phyloP scores from a whole-genome alignment of 805 yeast species.

The Kazachstania africana region DNA sequence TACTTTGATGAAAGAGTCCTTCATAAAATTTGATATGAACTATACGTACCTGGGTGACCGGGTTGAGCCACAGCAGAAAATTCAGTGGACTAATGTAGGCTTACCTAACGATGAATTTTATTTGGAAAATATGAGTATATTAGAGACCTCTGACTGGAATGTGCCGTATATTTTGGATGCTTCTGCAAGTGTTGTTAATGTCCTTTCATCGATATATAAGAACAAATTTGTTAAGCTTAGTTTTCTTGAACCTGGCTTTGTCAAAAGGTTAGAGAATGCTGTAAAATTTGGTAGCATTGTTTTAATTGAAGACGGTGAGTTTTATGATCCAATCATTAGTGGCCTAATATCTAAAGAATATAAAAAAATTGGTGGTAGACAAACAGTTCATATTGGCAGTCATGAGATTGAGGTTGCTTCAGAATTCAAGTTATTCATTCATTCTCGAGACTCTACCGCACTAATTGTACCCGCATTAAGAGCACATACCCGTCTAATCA shows the following conservation, averaged over 20 bases:
- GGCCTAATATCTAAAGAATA: slow-evolving; percentile 52
- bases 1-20: slow-evolving; percentile 23
- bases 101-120: slow-evolving; percentile 48
- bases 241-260: slow-evolving; percentile 55
- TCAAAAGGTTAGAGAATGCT: slow-evolving; percentile 65
- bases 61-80: slow-evolving; percentile 29
- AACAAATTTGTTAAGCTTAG: slow-evolving; percentile 45
- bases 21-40: slow-evolving; percentile 31
- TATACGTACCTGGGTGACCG: slow-evolving; percentile 29
- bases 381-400: slow-evolving; percentile 46
- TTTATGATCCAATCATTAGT: slow-evolving; percentile 61
- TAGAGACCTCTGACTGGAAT: slow-evolving; percentile 27
- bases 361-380: slow-evolving; percentile 55
- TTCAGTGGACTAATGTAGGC: slow-evolving; percentile 42
- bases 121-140: slow-evolving; percentile 50
- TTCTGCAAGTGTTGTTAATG: slow-evolving; percentile 32
- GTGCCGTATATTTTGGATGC: slow-evolving; percentile 71
- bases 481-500: slow-evolving; percentile 50
- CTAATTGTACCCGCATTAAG: slow-evolving; percentile 42
- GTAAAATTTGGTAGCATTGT: slow-evolving; percentile 72
- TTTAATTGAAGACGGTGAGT: slow-evolving; percentile 68
- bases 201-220: slow-evolving; percentile 26
- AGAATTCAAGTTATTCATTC: slow-evolving; percentile 47
- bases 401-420: slow-evolving; percentile 56
- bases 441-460: slow-evolving; percentile 46